Percentiles rank a stretch among this genome's conserved stretches.
These are phyloP conservation scores for Canavalia ensiformis DNA, from an alignment of 306 rosid genomes.

Conservation along the genomic window DNA sequence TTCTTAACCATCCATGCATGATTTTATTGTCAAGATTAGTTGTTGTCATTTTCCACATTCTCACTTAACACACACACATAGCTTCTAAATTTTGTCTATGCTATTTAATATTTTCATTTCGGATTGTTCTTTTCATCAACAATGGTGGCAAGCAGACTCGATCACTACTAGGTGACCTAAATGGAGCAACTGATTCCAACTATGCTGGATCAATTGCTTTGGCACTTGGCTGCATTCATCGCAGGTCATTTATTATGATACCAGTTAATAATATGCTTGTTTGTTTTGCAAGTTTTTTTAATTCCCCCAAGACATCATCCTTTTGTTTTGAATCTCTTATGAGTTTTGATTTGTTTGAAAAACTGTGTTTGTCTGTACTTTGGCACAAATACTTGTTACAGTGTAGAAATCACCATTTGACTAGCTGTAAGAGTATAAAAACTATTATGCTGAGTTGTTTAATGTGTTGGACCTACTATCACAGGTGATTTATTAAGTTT, in stretches of 20 bases:
- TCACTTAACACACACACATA: background rate
- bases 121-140: slow-evolving; percentile 41
- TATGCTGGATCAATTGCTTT: slow-evolving; percentile 92
- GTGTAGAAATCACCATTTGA: slow-evolving; percentile 21
- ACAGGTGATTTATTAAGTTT: background rate
- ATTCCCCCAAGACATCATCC: slow-evolving; percentile 10
- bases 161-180: slow-evolving; percentile 84
- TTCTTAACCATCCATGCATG: background rate
- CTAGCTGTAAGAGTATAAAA: slow-evolving; percentile 5
- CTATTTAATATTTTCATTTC: slow-evolving; percentile 9
- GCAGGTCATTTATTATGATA: slow-evolving; percentile 67
- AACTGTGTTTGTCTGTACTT: slow-evolving; percentile 33
- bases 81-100: slow-evolving; percentile 20
- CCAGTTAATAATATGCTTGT: slow-evolving; percentile 31
- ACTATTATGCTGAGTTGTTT: background rate
- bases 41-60: background rate
- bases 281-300: slow-evolving; percentile 35
- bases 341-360: slow-evolving; percentile 43
- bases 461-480: background rate
- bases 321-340: slow-evolving; percentile 11
- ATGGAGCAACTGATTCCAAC: slow-evolving; percentile 73
- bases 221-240: slow-evolving; percentile 96
- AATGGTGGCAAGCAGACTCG: slow-evolving; percentile 73
- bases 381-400: background rate
- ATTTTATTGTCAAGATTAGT: background rate